phyloP scores from a whole-genome alignment of 2,329 filamentous ascomycete genomes.

The Phaeosphaeriaceae sp. region DNA sequence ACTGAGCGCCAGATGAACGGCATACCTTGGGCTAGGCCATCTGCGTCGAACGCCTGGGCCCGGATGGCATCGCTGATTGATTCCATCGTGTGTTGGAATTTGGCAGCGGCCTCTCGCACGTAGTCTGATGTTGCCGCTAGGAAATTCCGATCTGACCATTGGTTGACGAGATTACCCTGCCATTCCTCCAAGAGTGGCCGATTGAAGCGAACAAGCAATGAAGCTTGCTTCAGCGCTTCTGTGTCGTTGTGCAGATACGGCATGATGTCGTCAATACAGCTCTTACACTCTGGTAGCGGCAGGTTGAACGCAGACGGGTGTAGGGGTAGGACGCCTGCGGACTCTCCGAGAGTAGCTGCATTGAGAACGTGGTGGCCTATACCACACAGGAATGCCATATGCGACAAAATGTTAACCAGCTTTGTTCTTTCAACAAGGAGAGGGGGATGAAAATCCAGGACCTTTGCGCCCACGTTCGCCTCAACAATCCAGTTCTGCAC shows the following conservation, averaged over 20 bases:
- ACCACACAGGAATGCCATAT: conserved; percentile 6
- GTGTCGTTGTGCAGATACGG: neutral
- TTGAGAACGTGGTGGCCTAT: conserved; percentile 6
- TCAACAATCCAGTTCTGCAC: conserved; percentile 5
- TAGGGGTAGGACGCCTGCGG: conserved; percentile 4
- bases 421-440: neutral
- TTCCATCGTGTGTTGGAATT: neutral
- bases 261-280: neutral
- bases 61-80: neutral
- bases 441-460: conserved; percentile 2
- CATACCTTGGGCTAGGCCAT: neutral
- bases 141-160: neutral
- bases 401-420: conserved; percentile 4
- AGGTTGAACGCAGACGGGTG: conserved; percentile 8
- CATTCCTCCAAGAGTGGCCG: no score
- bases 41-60: neutral
- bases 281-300: neutral
- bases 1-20: neutral
- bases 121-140: neutral
- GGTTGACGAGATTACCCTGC: no score
- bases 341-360: conserved; percentile 1
- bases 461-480: neutral
- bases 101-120: neutral
- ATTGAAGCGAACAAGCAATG: neutral
- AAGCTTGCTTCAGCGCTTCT: neutral